These are phyloP conservation scores for Penicillium sp. DNA, from an alignment of 2,329 filamentous ascomycete species.

Conservation along the genomic window DNA sequence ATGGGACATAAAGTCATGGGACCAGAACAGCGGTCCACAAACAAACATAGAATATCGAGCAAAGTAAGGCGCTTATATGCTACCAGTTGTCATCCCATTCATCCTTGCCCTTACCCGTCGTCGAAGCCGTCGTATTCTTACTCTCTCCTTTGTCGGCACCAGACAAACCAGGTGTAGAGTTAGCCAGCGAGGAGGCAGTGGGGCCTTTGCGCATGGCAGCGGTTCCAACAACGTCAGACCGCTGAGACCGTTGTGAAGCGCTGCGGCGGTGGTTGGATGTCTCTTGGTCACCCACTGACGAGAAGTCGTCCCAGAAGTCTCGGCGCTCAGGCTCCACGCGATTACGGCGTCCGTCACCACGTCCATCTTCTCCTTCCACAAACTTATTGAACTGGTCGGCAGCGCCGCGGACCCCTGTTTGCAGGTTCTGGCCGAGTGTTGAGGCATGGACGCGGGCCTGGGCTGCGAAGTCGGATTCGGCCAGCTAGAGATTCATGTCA, in stretches of 20 bases:
- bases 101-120: slow-evolving; percentile 49
- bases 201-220: slow-evolving; percentile 58
- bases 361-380: slow-evolving; percentile 67
- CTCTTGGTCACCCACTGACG: slow-evolving; percentile 54
- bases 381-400: slow-evolving; percentile 81
- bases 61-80: slow-evolving; percentile 4
- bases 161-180: slow-evolving; percentile 20
- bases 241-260: slow-evolving; percentile 23
- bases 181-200: slow-evolving; percentile 15
- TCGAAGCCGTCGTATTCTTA: slow-evolving; percentile 17
- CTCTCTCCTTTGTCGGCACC: slow-evolving; percentile 20
- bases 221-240: slow-evolving; percentile 59
- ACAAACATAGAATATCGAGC: neutral
- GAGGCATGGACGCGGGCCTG: slow-evolving; percentile 60
- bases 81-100: slow-evolving; percentile 58
- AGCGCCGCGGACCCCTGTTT: slow-evolving; percentile 66
- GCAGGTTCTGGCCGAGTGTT: slow-evolving; percentile 60
- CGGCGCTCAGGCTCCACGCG: slow-evolving; percentile 63
- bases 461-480: slow-evolving; percentile 74
- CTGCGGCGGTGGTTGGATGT: slow-evolving; percentile 23
- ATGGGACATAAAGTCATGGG: slow-evolving; percentile 1
- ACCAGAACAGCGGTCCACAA: neutral
- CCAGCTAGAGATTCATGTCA: slow-evolving; percentile 54
- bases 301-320: slow-evolving; percentile 92
- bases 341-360: slow-evolving; percentile 46